phyloP scores from a whole-genome alignment of 176 grass and related monocot genomes.

The Sorghum bicolor region DNA sequence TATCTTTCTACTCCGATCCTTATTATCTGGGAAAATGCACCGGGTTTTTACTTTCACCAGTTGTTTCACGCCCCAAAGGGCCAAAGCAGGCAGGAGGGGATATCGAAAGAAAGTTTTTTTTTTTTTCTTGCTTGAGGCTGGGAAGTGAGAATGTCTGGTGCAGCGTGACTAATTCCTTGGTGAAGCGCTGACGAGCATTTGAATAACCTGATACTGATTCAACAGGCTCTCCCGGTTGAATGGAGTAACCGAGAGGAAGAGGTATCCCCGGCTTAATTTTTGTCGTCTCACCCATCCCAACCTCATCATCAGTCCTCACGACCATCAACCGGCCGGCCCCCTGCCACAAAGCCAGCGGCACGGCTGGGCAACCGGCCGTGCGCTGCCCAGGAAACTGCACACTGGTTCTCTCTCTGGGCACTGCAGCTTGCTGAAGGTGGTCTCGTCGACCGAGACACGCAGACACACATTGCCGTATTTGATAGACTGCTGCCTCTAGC shows the following conservation, averaged over 20 bases:
- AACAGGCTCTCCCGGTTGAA: no score
- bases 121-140: background rate
- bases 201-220: no score
- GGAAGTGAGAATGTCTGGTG: no score
- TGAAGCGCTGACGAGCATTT: background rate
- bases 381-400: background rate
- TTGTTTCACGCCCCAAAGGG: no score
- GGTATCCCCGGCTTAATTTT: no score
- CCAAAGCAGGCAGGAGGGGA: no score
- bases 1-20: background rate
- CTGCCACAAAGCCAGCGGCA: background rate
- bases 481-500: background rate
- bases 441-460: conserved; percentile 6
- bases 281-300: no score
- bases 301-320: no score
- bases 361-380: background rate
- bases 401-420: background rate
- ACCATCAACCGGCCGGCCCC: background rate
- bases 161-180: background rate
- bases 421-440: background rate
- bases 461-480: background rate
- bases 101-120: no score
- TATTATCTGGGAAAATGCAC: background rate
- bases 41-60: background rate
- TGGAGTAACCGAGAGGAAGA: no score